phyloP scores from a whole-genome alignment of 352 stramenopile species.

The Blastocystis sp. region DNA sequence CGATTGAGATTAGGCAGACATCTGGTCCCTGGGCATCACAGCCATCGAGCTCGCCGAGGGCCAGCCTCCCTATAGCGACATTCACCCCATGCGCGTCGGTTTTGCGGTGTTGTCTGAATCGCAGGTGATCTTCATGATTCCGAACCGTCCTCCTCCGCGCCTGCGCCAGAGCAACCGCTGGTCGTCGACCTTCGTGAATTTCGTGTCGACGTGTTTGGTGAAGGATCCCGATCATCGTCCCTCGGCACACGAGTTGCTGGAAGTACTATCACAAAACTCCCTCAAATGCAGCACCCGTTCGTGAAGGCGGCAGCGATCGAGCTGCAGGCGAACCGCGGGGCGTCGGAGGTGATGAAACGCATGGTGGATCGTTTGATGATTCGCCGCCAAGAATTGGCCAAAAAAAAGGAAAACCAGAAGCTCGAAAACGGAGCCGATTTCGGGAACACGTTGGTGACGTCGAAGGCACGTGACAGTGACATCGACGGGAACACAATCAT shows the following conservation, averaged over 20 bases:
- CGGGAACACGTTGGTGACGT: slow-evolving; percentile 16
- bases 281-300: slow-evolving; percentile 59
- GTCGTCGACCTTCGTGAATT: slow-evolving; percentile 67
- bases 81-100: slow-evolving; percentile 82
- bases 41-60: slow-evolving; percentile 94
- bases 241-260: slow-evolving; percentile 70
- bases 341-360: slow-evolving; percentile 19
- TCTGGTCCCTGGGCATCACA: slow-evolving; percentile 95
- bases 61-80: slow-evolving; percentile 81
- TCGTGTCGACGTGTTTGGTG: slow-evolving; percentile 74
- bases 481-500: not conserved
- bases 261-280: slow-evolving; percentile 1
- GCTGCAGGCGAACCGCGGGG: slow-evolving; percentile 36
- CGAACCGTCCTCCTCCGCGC: slow-evolving; percentile 76
- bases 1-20: slow-evolving; percentile 70
- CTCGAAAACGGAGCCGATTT: slow-evolving; percentile 6
- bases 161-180: slow-evolving; percentile 67
- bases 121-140: slow-evolving; percentile 92
- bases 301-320: slow-evolving; percentile 58
- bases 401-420: not conserved
- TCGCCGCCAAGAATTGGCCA: slow-evolving; percentile 4
- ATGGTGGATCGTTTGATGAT: slow-evolving; percentile 56
- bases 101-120: not conserved
- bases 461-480: not conserved
- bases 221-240: slow-evolving; percentile 75